Percentiles rank a stretch among this genome's conserved stretches.
phyloP scores from a whole-genome alignment of 2,329 filamentous ascomycete species.

The Akanthomyces uredinophilus region DNA sequence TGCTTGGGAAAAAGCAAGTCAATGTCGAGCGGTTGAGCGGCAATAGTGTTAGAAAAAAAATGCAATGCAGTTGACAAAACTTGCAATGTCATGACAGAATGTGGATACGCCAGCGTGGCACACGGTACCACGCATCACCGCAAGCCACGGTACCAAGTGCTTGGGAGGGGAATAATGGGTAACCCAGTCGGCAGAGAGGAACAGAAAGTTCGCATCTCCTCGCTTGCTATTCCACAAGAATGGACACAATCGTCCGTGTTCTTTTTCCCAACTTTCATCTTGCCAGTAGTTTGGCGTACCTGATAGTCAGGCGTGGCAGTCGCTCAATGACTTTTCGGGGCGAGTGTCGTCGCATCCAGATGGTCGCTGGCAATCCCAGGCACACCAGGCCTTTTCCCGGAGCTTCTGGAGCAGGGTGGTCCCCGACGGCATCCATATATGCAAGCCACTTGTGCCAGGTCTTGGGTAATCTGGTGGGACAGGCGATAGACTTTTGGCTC shows the following conservation, averaged over 20 bases:
- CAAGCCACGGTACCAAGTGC: neutral
- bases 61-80: neutral
- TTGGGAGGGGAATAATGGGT: neutral
- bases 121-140: neutral
- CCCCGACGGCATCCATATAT: neutral
- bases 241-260: too few relatives aligned
- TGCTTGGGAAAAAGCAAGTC: neutral
- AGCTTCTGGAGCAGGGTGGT: neutral
- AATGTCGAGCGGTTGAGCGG: neutral
- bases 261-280: too few relatives aligned
- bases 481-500: neutral
- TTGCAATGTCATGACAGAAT: neutral
- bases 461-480: neutral
- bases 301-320: too few relatives aligned
- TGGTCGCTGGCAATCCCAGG: neutral
- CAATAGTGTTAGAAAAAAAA: neutral
- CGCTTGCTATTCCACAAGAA: too few relatives aligned
- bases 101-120: conserved; percentile 13
- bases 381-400: neutral
- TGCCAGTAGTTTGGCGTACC: too few relatives aligned
- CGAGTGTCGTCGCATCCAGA: neutral
- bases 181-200: too few relatives aligned
- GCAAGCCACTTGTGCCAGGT: neutral
- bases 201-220: too few relatives aligned
- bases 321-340: neutral